Conservation (phyloP, 2,329 filamentous ascomycete genomes). For the Aspergillus sojae region DNA sequence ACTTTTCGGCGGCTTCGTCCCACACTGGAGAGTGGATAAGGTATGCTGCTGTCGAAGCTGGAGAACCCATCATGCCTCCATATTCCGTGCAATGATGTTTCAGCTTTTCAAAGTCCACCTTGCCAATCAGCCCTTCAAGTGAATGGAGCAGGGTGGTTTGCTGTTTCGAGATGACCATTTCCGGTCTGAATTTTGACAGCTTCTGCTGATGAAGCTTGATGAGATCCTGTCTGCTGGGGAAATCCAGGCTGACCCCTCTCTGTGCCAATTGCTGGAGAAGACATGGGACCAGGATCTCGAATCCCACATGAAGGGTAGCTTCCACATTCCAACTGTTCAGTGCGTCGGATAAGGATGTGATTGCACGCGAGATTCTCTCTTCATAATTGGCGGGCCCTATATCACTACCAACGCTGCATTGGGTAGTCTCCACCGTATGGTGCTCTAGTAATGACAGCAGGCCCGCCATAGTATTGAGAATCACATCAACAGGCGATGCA, state of each 20-base stretch:
- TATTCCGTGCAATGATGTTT: constrained; percentile 32
- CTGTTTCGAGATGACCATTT: constrained; percentile 29
- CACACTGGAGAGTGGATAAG: too few relatives aligned
- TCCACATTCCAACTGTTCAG: constrained; percentile 25
- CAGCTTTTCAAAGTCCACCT: constrained; percentile 41
- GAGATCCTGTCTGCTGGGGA: constrained; percentile 26
- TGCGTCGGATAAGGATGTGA: too few relatives aligned
- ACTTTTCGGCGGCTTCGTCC: too few relatives aligned
- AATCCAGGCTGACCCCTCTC: constrained; percentile 31
- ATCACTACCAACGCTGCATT: too few relatives aligned
- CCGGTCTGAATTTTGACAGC: constrained; percentile 28
- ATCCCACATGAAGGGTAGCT: constrained; percentile 34
- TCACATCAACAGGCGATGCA: constrained; percentile 34
- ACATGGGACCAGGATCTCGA: constrained; percentile 37
- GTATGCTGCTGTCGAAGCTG: constrained; percentile 46
- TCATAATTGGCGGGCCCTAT: too few relatives aligned
- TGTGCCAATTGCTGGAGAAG: constrained; percentile 32
- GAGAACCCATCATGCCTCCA: constrained; percentile 43
- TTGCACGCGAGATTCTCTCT: too few relatives aligned
- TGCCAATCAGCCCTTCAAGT: constrained; percentile 44
- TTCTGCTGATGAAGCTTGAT: constrained; percentile 27
- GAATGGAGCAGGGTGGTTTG: constrained; percentile 38
- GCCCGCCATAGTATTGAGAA: constrained; percentile 38
- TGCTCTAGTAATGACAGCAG: constrained; percentile 31
- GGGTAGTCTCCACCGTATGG: constrained; percentile 18